Conservation (phyloP, 139 green algal species). For the Eudorina sp. region DNA sequence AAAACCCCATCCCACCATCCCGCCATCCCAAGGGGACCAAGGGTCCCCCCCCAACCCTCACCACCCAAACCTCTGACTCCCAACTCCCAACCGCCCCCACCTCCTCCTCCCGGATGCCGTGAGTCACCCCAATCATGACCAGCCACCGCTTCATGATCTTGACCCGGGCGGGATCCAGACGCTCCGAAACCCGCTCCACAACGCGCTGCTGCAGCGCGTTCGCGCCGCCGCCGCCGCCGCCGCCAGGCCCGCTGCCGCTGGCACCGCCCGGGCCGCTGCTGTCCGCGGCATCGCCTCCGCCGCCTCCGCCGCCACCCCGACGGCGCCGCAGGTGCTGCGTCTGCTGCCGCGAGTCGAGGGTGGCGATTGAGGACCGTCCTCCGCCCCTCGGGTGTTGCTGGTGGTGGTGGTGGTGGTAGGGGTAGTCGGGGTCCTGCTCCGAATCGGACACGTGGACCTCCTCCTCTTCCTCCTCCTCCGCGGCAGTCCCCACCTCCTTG, state of each 20-base stretch:
- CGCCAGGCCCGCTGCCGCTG: not conserved
- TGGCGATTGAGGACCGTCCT: conserved; percentile 10
- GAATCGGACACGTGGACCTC: not conserved
- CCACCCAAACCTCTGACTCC: not conserved
- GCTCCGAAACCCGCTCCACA: conserved; percentile 5
- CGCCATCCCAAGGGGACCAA: too few species aligned
- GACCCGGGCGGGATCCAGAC: conserved; percentile 3
- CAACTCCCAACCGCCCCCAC: not conserved
- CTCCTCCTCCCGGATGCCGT: conserved; percentile 10
- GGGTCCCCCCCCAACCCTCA: not conserved
- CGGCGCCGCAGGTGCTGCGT: not conserved
- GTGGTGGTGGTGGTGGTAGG: too few species aligned
- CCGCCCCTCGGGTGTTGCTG: too few species aligned
- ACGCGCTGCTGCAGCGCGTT: conserved; percentile 41
- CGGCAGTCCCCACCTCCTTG: not conserved
- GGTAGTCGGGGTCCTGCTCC: not conserved
- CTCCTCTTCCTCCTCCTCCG: not conserved
- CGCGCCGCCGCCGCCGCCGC: not conserved
- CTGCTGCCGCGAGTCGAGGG: conserved; percentile 48
- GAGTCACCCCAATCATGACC: conserved; percentile 34
- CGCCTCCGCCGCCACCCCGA: not conserved
- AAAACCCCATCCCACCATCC: too few species aligned
- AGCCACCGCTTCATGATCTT: conserved; percentile 35
- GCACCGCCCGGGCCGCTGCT: not conserved
- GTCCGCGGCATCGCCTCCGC: not conserved